Percentiles rank a stretch among this genome's conserved stretches.
Evolutionary conservation across 768 basidiomycete genomes (phyloP).

Genomic region (Amanita polypyramis): DNA sequence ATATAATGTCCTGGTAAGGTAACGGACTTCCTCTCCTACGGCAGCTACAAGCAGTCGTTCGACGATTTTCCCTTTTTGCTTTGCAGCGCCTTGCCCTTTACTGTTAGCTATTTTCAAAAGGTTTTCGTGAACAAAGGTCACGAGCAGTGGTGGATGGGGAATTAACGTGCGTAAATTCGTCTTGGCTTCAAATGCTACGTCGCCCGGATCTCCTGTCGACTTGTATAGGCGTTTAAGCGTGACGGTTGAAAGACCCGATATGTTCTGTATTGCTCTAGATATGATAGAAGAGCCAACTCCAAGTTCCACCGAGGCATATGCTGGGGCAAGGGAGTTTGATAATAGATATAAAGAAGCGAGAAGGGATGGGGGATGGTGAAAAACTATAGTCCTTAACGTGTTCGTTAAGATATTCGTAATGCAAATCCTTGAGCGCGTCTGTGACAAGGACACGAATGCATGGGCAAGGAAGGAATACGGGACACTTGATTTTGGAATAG

Average conservation of each 20-base stretch:
- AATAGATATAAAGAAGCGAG: conserved; percentile 72
- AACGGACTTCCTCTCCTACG: conserved; percentile 81
- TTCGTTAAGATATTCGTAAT: conserved; percentile 69
- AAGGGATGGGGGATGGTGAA: conserved; percentile 58
- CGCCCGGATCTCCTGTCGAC: conserved; percentile 72
- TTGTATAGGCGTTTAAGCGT: conserved; percentile 61
- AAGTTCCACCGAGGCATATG: conserved; percentile 62
- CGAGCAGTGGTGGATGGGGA: conserved; percentile 56
- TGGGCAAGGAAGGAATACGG: conserved; percentile 69
- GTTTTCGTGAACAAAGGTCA: conserved; percentile 56
- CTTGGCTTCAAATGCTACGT: conserved; percentile 81
- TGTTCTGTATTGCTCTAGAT: conserved; percentile 58
- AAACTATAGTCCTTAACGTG: conserved; percentile 55
- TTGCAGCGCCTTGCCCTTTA: conserved; percentile 69
- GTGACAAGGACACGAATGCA: conserved; percentile 46
- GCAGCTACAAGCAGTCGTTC: conserved; percentile 78
- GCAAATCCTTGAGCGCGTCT: conserved; percentile 62
- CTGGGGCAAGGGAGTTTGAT: conserved; percentile 70
- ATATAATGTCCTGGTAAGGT: conserved; percentile 63
- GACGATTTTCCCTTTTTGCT: conserved; percentile 67
- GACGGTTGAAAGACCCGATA: conserved; percentile 51
- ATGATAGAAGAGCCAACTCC: conserved; percentile 61
- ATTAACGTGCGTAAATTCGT: conserved; percentile 64
- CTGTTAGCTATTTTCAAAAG: conserved; percentile 56
- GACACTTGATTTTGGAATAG: conserved; percentile 32